Evolutionary conservation across 2,329 filamentous ascomycete species (phyloP).

Genomic region (Beauveria asiatica): DNA sequence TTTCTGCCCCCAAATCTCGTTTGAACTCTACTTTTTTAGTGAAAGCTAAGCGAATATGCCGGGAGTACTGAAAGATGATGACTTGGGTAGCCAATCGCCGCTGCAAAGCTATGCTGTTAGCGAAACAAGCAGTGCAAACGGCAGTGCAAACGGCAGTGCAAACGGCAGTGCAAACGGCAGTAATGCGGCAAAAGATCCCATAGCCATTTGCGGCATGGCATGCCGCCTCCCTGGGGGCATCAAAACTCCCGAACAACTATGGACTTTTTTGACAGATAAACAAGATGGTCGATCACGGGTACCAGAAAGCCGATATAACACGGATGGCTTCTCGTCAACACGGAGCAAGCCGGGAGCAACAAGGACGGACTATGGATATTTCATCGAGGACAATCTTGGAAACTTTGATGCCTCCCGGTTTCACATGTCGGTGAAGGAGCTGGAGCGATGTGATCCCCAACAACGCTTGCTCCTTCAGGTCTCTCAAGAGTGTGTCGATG

Average conservation of each 20-base stretch:
- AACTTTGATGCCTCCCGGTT: slow-evolving; percentile 6
- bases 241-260: slow-evolving; percentile 8
- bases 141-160: too few species aligned
- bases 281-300: slow-evolving; percentile 10
- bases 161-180: neutral
- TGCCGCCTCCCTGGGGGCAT: slow-evolving; percentile 12
- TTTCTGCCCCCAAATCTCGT: neutral
- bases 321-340: slow-evolving; percentile 10
- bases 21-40: neutral
- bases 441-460: slow-evolving; percentile 19
- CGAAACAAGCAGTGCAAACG: neutral
- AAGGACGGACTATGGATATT: slow-evolving; percentile 8
- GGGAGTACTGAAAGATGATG: neutral
- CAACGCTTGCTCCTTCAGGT: slow-evolving; percentile 23
- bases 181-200: neutral
- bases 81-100: neutral
- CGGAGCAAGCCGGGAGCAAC: neutral
- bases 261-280: slow-evolving; percentile 10
- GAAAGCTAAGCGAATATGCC: neutral
- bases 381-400: slow-evolving; percentile 10
- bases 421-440: neutral
- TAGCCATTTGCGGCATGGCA: slow-evolving; percentile 14
- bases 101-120: neutral
- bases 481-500: slow-evolving; percentile 18
- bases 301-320: slow-evolving; percentile 13